Evolutionary conservation across 1,284 basidiomycete species (phyloP), one percentile per base, ranked within the genome.

Genomic region (Malassezia nana): DNA sequence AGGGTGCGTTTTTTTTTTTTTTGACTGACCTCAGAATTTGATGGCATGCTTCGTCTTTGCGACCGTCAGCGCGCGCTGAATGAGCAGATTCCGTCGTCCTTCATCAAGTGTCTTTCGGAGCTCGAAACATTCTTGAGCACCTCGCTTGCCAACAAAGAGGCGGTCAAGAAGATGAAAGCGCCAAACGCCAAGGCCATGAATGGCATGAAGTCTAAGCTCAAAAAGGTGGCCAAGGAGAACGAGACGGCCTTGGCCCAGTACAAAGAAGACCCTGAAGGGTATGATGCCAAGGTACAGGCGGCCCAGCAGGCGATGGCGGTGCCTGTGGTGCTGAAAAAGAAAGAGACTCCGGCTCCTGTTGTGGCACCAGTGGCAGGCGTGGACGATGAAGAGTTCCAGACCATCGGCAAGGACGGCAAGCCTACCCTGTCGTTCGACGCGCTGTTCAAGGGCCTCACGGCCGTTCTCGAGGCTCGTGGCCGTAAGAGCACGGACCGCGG

Each of bases 401-500:
- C 88, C 2, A 89, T 98, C 41, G 90, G 90, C 35, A 88, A 84
- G 68, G 88, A 87, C 46, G 90, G 90, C 31, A 89, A 86, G 73
- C 81, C 89, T 75, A 83, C 84, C 60, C 85, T 87, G 66, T 88
- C 89, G 4, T 77, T 87, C 7, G 92, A 96, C 55, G 83, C 83
- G 43, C 86, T 98, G 64, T 90, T 91, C 80, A 95, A 95, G 78
- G 87, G 84, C 60, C 81, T 99, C 26, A 84, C 89, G 65, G 81
- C 84, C 39, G 84, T 98, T 39, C 85, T 95, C 74, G 94, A 98
- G 71, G 89, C 89, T 42, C 84, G 94, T 62, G 94, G 94, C 28
- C 89, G 90, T 76, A 98, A 98, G 82, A 88, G 89, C 48, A 98
- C 94, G 46, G 91, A 99, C 76, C 84, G 94, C 59, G 81, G 81